A percentile compares a stretch with the other conserved stretches of the same genome.
phyloP scores from a whole-genome alignment of 805 yeast species.

The Candida rishiriensis region DNA sequence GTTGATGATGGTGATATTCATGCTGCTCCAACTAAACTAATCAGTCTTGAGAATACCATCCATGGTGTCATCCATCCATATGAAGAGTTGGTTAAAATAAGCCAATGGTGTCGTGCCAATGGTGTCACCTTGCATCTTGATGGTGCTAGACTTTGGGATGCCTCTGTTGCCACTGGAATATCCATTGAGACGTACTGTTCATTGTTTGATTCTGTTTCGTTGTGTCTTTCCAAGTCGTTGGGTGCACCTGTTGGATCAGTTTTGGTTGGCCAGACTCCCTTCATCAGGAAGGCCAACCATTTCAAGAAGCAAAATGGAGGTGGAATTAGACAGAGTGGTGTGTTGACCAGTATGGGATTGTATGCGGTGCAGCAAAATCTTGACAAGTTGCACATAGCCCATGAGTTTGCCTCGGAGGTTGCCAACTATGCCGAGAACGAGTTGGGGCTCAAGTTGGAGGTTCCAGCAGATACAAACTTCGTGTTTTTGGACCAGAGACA shows the following conservation, averaged over 20 bases:
- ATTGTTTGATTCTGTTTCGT: slow-evolving; percentile 76
- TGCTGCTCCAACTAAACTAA: slow-evolving; percentile 77
- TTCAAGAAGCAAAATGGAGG: slow-evolving; percentile 90
- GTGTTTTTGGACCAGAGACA: slow-evolving; percentile 61
- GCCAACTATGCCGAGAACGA: slow-evolving; percentile 42
- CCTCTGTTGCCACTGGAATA: slow-evolving; percentile 66
- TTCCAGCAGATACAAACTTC: slow-evolving; percentile 78
- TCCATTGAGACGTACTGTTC: slow-evolving; percentile 66
- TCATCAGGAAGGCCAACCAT: slow-evolving; percentile 69
- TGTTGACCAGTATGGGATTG: slow-evolving; percentile 72
- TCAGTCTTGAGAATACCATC: slow-evolving; percentile 80
- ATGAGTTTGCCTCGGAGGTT: slow-evolving; percentile 44
- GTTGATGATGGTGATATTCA: slow-evolving; percentile 84
- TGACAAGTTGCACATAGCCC: slow-evolving; percentile 45
- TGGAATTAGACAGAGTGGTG: slow-evolving; percentile 82
- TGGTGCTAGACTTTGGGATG: slow-evolving; percentile 90
- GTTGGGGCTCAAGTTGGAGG: slow-evolving; percentile 52
- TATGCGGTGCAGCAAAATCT: slow-evolving; percentile 71
- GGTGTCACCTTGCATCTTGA: slow-evolving; percentile 71
- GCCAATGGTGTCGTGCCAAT: slow-evolving; percentile 59
- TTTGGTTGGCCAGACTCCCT: slow-evolving; percentile 58
- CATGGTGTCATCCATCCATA: slow-evolving; percentile 77
- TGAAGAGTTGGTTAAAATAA: slow-evolving; percentile 66
- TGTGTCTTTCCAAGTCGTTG: slow-evolving; percentile 80
- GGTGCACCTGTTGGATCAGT: slow-evolving; percentile 92